A percentile compares a stretch with the other conserved stretches of the same genome.
Conservation (phyloP, 2,329 filamentous ascomycete species). For the Cercospora sp. region DNA sequence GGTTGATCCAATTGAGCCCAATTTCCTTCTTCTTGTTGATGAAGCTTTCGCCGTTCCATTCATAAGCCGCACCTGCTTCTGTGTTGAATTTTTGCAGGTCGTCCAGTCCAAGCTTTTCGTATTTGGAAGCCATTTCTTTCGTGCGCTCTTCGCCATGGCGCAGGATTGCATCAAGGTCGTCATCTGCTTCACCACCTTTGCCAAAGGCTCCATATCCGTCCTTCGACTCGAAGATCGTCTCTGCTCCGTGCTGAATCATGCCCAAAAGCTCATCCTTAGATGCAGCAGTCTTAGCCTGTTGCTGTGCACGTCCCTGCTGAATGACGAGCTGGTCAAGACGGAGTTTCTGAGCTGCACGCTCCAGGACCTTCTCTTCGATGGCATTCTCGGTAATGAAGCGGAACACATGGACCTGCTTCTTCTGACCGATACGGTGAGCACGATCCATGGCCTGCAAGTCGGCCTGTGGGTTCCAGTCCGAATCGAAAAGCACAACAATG, state of each 20-base stretch:
- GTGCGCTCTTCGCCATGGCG: conserved; percentile 85
- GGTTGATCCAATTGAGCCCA: conserved; percentile 95
- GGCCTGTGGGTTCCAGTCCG: conserved; percentile 98
- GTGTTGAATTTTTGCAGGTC: conserved; percentile 97
- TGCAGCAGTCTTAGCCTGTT: conserved; percentile 83
- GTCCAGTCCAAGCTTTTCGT: conserved; percentile 94
- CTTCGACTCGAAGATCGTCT: conserved; percentile 81
- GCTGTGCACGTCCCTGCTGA: conserved; percentile 92
- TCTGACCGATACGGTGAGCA: conserved; percentile 97
- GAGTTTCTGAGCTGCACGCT: conserved; percentile 93
- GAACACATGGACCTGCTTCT: conserved; percentile 95
- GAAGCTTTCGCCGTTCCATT: conserved; percentile 98
- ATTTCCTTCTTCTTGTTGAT: conserved; percentile 82
- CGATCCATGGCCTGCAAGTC: conserved; percentile 99
- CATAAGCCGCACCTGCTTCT: conserved; percentile 78
- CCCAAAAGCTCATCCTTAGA: conserved; percentile 94
- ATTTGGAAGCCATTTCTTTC: conserved; percentile 85
- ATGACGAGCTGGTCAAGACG: conserved; percentile 96
- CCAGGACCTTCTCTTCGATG: conserved; percentile 96
- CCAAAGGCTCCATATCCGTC: conserved; percentile 63
- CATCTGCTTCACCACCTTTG: conserved; percentile 69
- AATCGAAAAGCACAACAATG: conserved; percentile 95
- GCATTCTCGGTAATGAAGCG: conserved; percentile 97
- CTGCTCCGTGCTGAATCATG: conserved; percentile 99
- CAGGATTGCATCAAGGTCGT: conserved; percentile 88